These are phyloP conservation scores for Dactylonectria estremocensis DNA, from an alignment of 2,329 filamentous ascomycete genomes.

Conservation along the genomic window DNA sequence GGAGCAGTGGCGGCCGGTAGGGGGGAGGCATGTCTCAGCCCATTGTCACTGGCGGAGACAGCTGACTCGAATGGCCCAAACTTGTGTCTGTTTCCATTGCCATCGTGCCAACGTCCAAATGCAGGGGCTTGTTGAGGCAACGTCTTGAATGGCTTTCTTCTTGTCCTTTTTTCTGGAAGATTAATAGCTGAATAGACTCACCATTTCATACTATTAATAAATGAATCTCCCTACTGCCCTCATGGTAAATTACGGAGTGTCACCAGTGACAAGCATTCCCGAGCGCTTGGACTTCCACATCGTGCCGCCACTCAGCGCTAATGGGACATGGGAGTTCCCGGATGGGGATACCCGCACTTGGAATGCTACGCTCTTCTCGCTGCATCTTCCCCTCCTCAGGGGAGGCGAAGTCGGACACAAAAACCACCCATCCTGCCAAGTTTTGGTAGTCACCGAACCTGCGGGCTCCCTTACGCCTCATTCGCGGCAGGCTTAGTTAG, in stretches of 20 bases:
- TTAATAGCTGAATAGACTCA: background rate
- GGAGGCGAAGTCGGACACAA: too few relatives aligned
- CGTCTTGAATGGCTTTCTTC: too few relatives aligned
- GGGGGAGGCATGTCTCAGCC: background rate
- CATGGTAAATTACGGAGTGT: constrained; percentile 10
- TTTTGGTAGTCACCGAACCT: too few relatives aligned
- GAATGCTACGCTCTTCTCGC: background rate
- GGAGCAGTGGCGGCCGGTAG: background rate
- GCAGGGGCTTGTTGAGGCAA: background rate
- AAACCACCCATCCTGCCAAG: too few relatives aligned
- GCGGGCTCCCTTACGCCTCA: too few relatives aligned
- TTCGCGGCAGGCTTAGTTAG: too few relatives aligned
- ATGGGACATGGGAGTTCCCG: constrained; percentile 5
- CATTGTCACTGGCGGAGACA: background rate
- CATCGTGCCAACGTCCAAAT: background rate
- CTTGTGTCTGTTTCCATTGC: background rate
- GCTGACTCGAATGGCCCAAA: background rate
- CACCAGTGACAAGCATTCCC: background rate
- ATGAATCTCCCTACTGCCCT: background rate
- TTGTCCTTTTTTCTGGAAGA: too few relatives aligned
- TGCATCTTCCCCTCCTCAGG: too few relatives aligned
- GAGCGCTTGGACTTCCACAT: background rate
- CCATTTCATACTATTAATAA: background rate
- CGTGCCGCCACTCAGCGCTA: background rate
- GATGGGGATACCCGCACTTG: background rate